Evolutionary conservation across 2,329 filamentous ascomycete species (phyloP).

Genomic region (Alternaria burnsii): DNA sequence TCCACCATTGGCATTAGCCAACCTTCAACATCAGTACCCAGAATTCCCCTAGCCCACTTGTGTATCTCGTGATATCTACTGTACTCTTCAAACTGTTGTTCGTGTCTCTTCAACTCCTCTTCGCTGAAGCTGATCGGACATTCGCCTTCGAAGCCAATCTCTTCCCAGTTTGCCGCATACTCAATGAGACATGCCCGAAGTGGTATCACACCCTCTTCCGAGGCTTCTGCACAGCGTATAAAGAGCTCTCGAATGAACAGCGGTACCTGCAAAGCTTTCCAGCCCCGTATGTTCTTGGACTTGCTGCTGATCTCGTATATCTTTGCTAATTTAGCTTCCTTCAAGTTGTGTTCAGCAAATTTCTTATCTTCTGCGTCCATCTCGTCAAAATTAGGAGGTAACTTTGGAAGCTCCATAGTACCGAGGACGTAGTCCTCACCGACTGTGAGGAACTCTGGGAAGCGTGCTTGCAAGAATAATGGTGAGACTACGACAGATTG

Average conservation of each 20-base stretch:
- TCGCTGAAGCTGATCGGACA: slow-evolving; percentile 42
- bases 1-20: slow-evolving; percentile 48
- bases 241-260: slow-evolving; percentile 47
- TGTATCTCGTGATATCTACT: slow-evolving; percentile 37
- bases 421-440: slow-evolving; percentile 25
- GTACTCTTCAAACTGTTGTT: slow-evolving; percentile 45
- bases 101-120: slow-evolving; percentile 38
- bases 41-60: slow-evolving; percentile 36
- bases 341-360: slow-evolving; percentile 9
- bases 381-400: slow-evolving; percentile 20
- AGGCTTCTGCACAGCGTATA: slow-evolving; percentile 33
- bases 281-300: slow-evolving; percentile 22
- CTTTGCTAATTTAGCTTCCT: slow-evolving; percentile 34
- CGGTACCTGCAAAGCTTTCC: slow-evolving; percentile 35
- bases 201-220: slow-evolving; percentile 45
- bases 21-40: slow-evolving; percentile 48
- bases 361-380: slow-evolving; percentile 21
- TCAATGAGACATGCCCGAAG: slow-evolving; percentile 47
- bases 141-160: slow-evolving; percentile 28
- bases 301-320: slow-evolving; percentile 42
- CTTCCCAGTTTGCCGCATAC: slow-evolving; percentile 39
- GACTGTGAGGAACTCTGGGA: slow-evolving; percentile 26
- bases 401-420: slow-evolving; percentile 8
- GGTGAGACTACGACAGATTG: slow-evolving; percentile 34
- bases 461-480: slow-evolving; percentile 27